A percentile compares a stretch with the other conserved stretches of the same genome.
These are phyloP conservation scores for Leccinum griseonigrum DNA, from an alignment of 1,284 basidiomycete species.

Conservation along the genomic window DNA sequence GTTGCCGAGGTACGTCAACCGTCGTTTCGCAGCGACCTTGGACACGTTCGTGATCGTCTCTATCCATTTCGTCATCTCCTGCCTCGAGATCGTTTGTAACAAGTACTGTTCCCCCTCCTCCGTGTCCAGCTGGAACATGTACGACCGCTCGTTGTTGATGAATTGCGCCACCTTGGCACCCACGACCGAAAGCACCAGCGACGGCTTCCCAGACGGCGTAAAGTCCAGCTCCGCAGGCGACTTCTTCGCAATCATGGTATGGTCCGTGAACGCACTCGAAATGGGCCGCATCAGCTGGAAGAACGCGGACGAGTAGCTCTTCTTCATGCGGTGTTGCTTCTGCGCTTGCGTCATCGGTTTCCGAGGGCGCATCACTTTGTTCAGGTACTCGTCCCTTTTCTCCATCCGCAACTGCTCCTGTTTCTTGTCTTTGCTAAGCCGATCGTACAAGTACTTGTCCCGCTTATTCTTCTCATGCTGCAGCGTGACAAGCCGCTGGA, in stretches of 20 bases:
- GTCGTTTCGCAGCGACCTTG: conserved; percentile 67
- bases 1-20: conserved; percentile 77
- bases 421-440: conserved; percentile 69
- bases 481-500: conserved; percentile 55
- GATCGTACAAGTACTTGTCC: conserved; percentile 63
- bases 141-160: conserved; percentile 77
- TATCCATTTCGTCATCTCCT: conserved; percentile 74
- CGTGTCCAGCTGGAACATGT: conserved; percentile 75
- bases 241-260: conserved; percentile 49
- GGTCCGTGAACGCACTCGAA: conserved; percentile 75
- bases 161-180: conserved; percentile 67
- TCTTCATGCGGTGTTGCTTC: conserved; percentile 78
- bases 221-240: conserved; percentile 76
- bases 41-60: conserved; percentile 68
- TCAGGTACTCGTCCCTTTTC: conserved; percentile 69
- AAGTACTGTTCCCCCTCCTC: conserved; percentile 84
- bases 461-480: conserved; percentile 80
- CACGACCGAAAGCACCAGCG: conserved; percentile 68
- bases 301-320: conserved; percentile 77
- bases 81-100: conserved; percentile 65
- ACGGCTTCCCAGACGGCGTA: conserved; percentile 62
- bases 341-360: conserved; percentile 44
- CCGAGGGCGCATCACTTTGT: conserved; percentile 65
- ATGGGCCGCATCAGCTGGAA: conserved; percentile 83
- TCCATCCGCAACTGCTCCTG: conserved; percentile 69